These are phyloP conservation scores for Claviceps purpurea DNA, from an alignment of 2,329 filamentous ascomycete species.

Conservation along the genomic window DNA sequence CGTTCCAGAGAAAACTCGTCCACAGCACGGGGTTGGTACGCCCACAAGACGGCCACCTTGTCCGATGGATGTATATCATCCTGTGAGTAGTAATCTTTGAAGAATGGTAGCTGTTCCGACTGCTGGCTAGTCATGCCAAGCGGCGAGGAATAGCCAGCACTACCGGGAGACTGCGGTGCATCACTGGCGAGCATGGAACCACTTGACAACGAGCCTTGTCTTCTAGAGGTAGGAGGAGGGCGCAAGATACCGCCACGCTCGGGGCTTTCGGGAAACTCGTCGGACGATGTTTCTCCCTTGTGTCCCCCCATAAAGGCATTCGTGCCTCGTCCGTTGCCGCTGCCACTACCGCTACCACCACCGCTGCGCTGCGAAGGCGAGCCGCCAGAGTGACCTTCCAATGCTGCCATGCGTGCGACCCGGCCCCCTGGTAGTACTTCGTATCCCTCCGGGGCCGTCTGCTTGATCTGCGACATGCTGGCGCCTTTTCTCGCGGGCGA, in stretches of 20 bases:
- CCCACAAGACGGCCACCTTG: constrained; percentile 84
- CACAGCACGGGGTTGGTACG: constrained; percentile 83
- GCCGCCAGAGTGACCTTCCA: constrained; percentile 61
- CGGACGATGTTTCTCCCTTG: constrained; percentile 51
- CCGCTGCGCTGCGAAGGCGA: constrained; percentile 41
- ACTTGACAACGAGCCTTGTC: constrained; percentile 82
- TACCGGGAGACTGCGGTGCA: constrained; percentile 61
- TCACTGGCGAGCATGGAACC: constrained; percentile 60
- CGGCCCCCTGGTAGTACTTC: constrained; percentile 74
- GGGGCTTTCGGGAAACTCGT: constrained; percentile 59
- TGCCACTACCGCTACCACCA: constrained; percentile 27
- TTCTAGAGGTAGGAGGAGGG: constrained; percentile 48
- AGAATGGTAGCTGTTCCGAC: constrained; percentile 88
- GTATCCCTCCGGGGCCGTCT: constrained; percentile 39
- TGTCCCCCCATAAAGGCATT: constrained; percentile 32
- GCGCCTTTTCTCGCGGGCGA: constrained; percentile 50
- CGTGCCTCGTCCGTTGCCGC: constrained; percentile 22
- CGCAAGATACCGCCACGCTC: constrained; percentile 44
- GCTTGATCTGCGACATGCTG: constrained; percentile 24
- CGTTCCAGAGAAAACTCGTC: constrained; percentile 91
- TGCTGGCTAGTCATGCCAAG: constrained; percentile 75
- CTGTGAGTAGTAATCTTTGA: constrained; percentile 97
- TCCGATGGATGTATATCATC: constrained; percentile 91
- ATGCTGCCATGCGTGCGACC: constrained; percentile 88
- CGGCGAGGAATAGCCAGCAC: constrained; percentile 66